A percentile compares a stretch with the other conserved stretches of the same genome.
These are phyloP conservation scores for Jasminum sambac DNA, from an alignment of 257 asterid species.

Conservation along the genomic window DNA sequence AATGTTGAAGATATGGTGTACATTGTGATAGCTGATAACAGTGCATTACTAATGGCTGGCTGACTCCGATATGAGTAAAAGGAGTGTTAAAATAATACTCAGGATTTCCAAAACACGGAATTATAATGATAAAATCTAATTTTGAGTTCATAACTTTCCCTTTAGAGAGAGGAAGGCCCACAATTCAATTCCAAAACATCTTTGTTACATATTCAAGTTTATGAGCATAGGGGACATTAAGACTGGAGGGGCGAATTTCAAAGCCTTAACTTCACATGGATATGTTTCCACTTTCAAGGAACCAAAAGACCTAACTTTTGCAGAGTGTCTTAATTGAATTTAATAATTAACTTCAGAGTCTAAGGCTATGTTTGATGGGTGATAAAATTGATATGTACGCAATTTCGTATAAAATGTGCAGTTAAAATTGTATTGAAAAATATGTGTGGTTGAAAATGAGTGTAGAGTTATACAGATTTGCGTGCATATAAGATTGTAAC, in stretches of 20 bases:
- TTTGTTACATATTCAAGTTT: background rate
- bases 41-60: background rate
- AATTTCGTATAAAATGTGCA: too few species aligned
- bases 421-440: too few species aligned
- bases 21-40: background rate
- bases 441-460: too few species aligned
- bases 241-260: background rate
- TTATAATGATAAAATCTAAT: too few species aligned
- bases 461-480: too few species aligned
- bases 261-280: conserved; percentile 2
- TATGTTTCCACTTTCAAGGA: background rate
- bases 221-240: background rate
- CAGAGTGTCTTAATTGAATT: background rate
- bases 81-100: background rate
- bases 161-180: background rate
- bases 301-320: background rate
- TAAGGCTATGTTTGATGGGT: too few species aligned
- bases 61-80: background rate
- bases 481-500: too few species aligned
- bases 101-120: background rate
- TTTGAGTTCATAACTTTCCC: background rate
- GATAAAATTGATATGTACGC: too few species aligned
- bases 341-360: background rate
- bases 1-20: background rate
- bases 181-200: background rate